Percentiles rank a stretch among this genome's conserved stretches.
Evolutionary conservation across 805 yeast genomes (phyloP).

Genomic region (Nakazawaea wyomingensis): DNA sequence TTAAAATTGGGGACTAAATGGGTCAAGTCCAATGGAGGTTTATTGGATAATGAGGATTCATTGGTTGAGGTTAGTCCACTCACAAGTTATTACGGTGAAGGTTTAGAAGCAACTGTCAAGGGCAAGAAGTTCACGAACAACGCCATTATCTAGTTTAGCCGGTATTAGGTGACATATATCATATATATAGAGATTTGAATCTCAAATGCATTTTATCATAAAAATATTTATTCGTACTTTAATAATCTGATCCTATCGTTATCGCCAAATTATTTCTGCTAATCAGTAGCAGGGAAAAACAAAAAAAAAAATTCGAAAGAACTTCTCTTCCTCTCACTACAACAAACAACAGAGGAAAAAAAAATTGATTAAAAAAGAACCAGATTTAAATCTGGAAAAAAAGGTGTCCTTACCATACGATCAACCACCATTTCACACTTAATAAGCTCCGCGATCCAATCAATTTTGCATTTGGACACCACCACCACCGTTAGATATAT

Average conservation of each 20-base stretch:
- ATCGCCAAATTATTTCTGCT: background rate
- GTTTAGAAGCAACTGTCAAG: conserved; percentile 48
- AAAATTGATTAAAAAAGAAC: background rate
- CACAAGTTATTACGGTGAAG: conserved; percentile 74
- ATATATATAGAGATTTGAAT: background rate
- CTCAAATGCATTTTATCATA: background rate
- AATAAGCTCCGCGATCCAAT: no score
- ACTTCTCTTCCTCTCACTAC: no score
- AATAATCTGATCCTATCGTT: no score
- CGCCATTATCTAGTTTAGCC: conserved; percentile 11
- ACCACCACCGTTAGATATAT: no score
- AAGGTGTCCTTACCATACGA: no score
- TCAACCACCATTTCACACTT: no score
- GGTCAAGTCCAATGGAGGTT: conserved; percentile 69
- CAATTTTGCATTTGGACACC: no score
- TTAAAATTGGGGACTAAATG: conserved; percentile 68
- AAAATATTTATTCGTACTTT: no score
- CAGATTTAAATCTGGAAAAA: background rate
- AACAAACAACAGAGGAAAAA: no score
- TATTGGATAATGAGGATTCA: conserved; percentile 35
- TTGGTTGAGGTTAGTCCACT: conserved; percentile 74
- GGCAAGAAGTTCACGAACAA: conserved; percentile 34
- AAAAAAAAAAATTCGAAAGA: no score
- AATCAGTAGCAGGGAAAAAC: no score
- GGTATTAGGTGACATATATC: background rate